Evolutionary conservation across 306 rosid species (phyloP).

Genomic region (Vachellia collinsii): DNA sequence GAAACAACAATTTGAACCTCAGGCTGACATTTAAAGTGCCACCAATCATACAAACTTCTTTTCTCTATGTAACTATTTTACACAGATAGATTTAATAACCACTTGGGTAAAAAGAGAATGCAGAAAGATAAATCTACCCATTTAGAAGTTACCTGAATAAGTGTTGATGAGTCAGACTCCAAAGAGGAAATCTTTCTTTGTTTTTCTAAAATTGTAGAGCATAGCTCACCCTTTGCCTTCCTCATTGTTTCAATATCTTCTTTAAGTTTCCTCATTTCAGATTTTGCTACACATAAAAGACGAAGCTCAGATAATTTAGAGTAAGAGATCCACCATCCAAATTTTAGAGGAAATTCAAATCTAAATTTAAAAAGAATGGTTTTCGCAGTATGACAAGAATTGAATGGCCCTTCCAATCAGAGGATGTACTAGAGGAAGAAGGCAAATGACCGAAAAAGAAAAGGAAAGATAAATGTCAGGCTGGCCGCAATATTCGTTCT

Average conservation of each 20-base stretch:
- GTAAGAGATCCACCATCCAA: background rate
- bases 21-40: background rate
- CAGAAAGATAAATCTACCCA: background rate
- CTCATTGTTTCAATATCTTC: slow-evolving; percentile 62
- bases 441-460: background rate
- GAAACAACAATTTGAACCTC: background rate
- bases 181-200: slow-evolving; percentile 58
- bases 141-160: slow-evolving; percentile 60
- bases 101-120: background rate
- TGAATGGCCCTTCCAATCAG: background rate
- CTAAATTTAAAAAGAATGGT: background rate
- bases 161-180: slow-evolving; percentile 67
- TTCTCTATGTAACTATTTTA: background rate
- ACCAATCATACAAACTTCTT: background rate
- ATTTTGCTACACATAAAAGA: slow-evolving; percentile 54
- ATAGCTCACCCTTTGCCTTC: slow-evolving; percentile 63
- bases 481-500: background rate
- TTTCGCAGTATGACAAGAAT: background rate
- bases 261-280: slow-evolving; percentile 47
- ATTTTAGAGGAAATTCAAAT: background rate
- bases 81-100: background rate
- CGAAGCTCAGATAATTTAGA: slow-evolving; percentile 3
- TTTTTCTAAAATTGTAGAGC: slow-evolving; percentile 73
- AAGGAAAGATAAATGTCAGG: background rate
- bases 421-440: background rate